Base-by-base conservation (phyloP, 2,329 filamentous ascomycete species). In the Ceratocystis cacaofunesta region DNA sequence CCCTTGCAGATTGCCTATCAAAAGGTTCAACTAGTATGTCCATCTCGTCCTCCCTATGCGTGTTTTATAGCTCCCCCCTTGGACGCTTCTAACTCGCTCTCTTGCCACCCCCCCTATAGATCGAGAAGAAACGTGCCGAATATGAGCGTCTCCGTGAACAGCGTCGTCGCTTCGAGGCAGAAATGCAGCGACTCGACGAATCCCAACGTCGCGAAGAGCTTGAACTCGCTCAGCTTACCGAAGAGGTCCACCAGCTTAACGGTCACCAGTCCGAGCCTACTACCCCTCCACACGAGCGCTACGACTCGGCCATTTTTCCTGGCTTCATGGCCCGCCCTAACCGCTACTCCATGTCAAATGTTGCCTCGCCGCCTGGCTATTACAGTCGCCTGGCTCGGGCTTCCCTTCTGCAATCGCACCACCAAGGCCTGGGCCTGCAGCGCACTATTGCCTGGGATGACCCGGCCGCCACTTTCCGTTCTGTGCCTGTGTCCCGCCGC, bases 231-330 rank as follows among this genome's bases (percentile, higher is more conserved):
- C 86, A 89, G 74, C 88, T 97, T 78, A 87, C 91, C 71, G 86
- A 90, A 70, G 89, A 94, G 70, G 81, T 95, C 66, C 78, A 80
- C 67, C 73, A 80, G 71, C 76, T 80, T 68, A 80, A 85, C 68
- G 89, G 89, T 64, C 88, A 92, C 71, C 89, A 95, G 73, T 96
- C 90, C 70, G 92, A 97, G 76, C 94, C 94, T 17, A 96, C 94
- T 1, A 99, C 94, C 25, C 94, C 94, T 25, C 94, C 94, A 41
- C 94, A 97, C 75, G 92, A 94, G 74, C 87, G 86, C 70, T 90
- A 95, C 69, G 85, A 77, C 12, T 75, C 75, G 66, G 79, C 84
- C 68, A 87, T 86, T 55, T 92, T 95, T 71, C 85, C 88, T 65
- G 85, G 85, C 71, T 85, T 88, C 70, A 89, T 94, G 73, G 90